Evolutionary conservation across 1,139 yeast genomes (phyloP), one percentile per base, ranked within the genome.

Genomic region (Komagataea norvegica): DNA sequence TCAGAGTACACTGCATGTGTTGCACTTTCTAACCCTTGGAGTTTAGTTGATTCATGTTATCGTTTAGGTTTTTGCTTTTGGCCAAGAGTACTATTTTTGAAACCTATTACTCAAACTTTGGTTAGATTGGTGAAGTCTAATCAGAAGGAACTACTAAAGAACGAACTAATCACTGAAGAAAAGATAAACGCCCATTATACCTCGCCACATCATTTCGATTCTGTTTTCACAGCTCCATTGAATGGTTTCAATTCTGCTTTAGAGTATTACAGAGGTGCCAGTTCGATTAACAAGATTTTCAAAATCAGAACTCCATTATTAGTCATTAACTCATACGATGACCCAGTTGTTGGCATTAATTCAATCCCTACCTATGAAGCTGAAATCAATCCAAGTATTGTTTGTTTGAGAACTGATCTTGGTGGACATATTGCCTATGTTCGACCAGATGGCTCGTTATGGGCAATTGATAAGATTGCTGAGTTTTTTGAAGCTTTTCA

Each of bases 371-470:
- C 63, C 41, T 56, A 61, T 9, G 91, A 84, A 49, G 74, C 78
- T 6, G 55, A 55, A 31, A 61, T 67, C 31, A 89, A 88, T 52
- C 95, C 96, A 8, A 83, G 75, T 56, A 63, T 82, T 22, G 63
- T 77, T 24, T 59, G 85, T 51, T 65, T 82, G 14, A 74, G 79
- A 35, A 85, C 96, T 0, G 72, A 79, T 24, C 62, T 78, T 22
- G 98, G 98, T 40, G 98, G 97, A 8, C 98, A 91, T 62, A 62
- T 93, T 29, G 81, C 84, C 1, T 81, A 68, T 53, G 70, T 77
- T 24, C 71, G 79, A 48, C 57, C 62, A 3, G 62, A 72, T 24
- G 79, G 83, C 19, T 71, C 75, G 40, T 77, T 87, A 47, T 88
- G 96, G 96, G 77, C 79, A 51, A 73, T 80, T 7, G 67, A 70